Evolutionary conservation across 768 basidiomycete genomes (phyloP), one percentile per base, ranked within the genome.

Genomic region (Leucosporidium scottii): DNA sequence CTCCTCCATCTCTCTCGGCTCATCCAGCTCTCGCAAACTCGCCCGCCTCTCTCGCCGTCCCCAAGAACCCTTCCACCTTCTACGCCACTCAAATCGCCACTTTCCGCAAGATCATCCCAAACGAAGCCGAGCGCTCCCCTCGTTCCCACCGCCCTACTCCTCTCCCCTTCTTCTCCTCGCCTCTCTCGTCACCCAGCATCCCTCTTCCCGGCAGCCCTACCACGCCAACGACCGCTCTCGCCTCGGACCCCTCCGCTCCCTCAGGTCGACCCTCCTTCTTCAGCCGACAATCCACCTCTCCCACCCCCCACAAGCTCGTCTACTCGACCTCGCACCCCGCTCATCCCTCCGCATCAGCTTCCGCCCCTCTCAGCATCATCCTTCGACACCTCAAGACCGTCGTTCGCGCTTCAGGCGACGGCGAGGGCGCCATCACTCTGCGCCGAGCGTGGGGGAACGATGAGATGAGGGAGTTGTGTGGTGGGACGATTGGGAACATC

Each of bases 41-140:
- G 7, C 54, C 30, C 12, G 27, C 39, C 21, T 56, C n/a, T 12
- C 18, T 28, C 1, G 27, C 18, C 20, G 47, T 57, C 9, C 28
- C 44, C 17, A 27, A 20, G 21, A 57, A 68, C 30, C 72, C 72
- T 6, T 0, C 8, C 30, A 1, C 39, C 9, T 67, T 73, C 57
- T 72, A 49, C 44, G 70, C 74, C 30, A 73, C 74, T 1, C 74
- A 75, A 47, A 70, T 68, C 23, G 74, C 70, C 34, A 53, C 69
- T 2, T 75, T 75, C 62, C n/a, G 47, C 6, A 57, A 64, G 8
- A 61, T 25, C 2, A 58, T 50, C 50, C 60, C 68, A 0, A 31
- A 61, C 47, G 71, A 69, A 51, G 44, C 61, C 0, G 71, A 74
- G 61, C 50, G 74, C 18, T 56, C 44, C 0, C 67, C 74, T 0